Evolutionary conservation across 2,329 filamentous ascomycete species (phyloP), one percentile per base, ranked within the genome.

Genomic region (Cladophialophora carrionii): DNA sequence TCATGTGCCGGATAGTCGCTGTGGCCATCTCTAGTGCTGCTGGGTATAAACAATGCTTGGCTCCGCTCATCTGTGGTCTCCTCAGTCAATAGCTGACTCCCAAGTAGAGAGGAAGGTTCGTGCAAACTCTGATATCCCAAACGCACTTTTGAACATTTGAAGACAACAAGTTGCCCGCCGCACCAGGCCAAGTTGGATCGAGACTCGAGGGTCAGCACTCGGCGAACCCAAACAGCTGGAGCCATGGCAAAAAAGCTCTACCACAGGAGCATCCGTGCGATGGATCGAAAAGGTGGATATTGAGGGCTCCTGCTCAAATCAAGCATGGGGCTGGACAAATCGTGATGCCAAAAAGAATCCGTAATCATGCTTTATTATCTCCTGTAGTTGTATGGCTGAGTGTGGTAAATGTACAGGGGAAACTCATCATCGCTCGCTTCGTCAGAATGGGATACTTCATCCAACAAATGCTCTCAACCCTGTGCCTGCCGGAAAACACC

Each of bases 161-260:
- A 17, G 56, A 22, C 7, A 31, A 6, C 37, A 58, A 48, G 43
- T 26, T 26, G 24, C 10, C 17, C n/a, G 22, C 14, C 17, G 24
- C 17, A 9, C 31, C 24, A 17, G 26, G 24, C 41, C 37, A 10
- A 8, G 56, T 4, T 32, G 24, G 20, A 12, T n/a, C 17, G n/a
- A n/a, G 17, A 9, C 12, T 22, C 2, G 49, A 41, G 56, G 43
- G 20, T 7, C 22, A 48, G 24, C 49, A 26, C 17, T 26, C 56
- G 31, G 56, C 26, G 8, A 58, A 58, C 34, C 56, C 56, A 14
- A 22, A 58, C 56, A 58, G 49, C 26, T 58, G 56, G 56, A 49
- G 56, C 34, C 43, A 20, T 3, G n/a, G 41, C 56, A n/a, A 58
- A 58, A n/a, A 58, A 58, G 24, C 8, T 58, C 43, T 58, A 58